These are phyloP conservation scores for Scheffersomyces spartinae DNA, from an alignment of 805 yeast genomes.

Conservation along the genomic window DNA sequence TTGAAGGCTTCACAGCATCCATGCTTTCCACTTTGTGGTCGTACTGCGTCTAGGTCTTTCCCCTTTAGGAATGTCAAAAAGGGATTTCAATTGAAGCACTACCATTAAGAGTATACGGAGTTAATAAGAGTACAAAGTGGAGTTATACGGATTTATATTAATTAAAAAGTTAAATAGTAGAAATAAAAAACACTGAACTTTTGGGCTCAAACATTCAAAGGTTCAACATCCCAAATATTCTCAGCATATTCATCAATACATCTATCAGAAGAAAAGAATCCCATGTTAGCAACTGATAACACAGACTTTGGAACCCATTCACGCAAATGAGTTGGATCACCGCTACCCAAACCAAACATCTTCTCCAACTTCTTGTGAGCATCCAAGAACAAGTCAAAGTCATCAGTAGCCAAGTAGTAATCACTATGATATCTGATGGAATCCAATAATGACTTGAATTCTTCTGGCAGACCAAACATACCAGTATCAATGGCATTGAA, in stretches of 20 bases:
- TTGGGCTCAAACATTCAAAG: no score
- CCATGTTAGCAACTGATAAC: slow-evolving; percentile 79
- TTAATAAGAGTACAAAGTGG: no score
- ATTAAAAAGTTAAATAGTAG: no score
- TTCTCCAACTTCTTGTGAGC: slow-evolving; percentile 71
- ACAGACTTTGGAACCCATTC: slow-evolving; percentile 73
- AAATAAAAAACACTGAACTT: no score
- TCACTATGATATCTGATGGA: slow-evolving; percentile 68
- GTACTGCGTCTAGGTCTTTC: no score
- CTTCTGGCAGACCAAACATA: slow-evolving; percentile 54
- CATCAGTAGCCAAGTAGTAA: slow-evolving; percentile 78
- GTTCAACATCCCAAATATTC: slow-evolving; percentile 86
- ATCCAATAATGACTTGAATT: slow-evolving; percentile 58
- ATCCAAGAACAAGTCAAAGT: slow-evolving; percentile 76
- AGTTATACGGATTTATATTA: no score
- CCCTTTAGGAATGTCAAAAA: no score
- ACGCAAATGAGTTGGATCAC: slow-evolving; percentile 41
- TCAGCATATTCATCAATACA: slow-evolving; percentile 90
- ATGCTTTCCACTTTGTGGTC: no score
- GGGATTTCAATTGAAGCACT: no score
- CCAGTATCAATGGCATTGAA: slow-evolving; percentile 59
- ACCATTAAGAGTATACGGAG: no score
- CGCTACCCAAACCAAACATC: slow-evolving; percentile 42
- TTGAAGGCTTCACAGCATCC: no score
- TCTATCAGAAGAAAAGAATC: slow-evolving; percentile 85